phyloP scores from a whole-genome alignment of 495 filamentous ascomycete species.

The Neurospora sp. region DNA sequence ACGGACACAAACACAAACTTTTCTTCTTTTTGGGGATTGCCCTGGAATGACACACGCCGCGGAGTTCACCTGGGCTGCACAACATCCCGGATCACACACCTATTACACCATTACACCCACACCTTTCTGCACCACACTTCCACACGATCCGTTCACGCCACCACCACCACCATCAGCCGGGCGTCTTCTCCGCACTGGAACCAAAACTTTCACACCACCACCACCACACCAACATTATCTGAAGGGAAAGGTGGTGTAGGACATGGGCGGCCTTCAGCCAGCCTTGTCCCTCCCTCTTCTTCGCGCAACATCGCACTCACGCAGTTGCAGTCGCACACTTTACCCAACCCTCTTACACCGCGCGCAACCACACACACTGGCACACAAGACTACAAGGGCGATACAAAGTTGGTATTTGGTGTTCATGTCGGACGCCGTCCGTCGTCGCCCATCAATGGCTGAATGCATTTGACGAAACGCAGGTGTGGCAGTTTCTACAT shows the following conservation, averaged over 20 bases:
- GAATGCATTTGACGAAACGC: not conserved
- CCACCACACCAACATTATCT: not conserved
- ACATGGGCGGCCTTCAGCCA: not conserved
- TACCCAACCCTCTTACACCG: not conserved
- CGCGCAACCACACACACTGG: not conserved
- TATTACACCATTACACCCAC: not conserved
- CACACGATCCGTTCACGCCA: not conserved
- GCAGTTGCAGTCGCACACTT: not conserved
- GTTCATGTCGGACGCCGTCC: not conserved
- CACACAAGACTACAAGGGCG: not conserved
- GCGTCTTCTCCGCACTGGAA: too few species aligned
- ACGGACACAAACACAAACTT: not conserved
- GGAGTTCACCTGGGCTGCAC: not conserved
- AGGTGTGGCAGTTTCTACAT: not conserved
- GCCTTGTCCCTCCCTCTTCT: not conserved
- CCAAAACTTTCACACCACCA: too few species aligned
- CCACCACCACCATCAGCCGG: not conserved
- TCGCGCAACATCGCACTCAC: not conserved
- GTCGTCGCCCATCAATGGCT: too few species aligned
- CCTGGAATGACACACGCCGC: not conserved
- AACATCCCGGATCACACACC: not conserved
- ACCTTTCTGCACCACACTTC: not conserved
- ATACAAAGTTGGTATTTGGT: not conserved
- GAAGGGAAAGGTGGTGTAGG: not conserved
- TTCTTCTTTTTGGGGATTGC: not conserved